Evolutionary conservation across 768 basidiomycete genomes (phyloP).

Genomic region (Phanerodontia chrysosporium): DNA sequence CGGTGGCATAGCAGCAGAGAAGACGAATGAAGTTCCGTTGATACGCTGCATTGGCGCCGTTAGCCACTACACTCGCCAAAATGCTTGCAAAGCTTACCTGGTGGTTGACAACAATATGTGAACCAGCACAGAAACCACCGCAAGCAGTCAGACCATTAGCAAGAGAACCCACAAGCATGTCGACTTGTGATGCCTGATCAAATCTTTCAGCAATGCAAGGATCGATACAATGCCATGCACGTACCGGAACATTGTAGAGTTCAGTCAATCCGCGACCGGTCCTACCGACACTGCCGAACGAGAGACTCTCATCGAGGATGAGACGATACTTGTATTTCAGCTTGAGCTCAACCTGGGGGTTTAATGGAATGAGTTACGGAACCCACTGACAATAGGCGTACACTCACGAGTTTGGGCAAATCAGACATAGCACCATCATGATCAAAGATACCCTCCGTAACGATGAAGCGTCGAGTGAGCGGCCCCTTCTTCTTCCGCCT

Average conservation of each 20-base stretch:
- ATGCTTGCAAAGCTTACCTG: slow-evolving; percentile 48
- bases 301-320: slow-evolving; percentile 90
- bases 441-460: slow-evolving; percentile 96
- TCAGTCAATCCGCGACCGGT: slow-evolving; percentile 96
- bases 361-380: neutral
- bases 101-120: slow-evolving; percentile 76
- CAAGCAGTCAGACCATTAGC: slow-evolving; percentile 77
- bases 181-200: slow-evolving; percentile 77
- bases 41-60: slow-evolving; percentile 56
- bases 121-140: slow-evolving; percentile 96
- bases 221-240: neutral
- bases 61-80: too few species aligned
- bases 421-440: slow-evolving; percentile 91
- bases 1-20: slow-evolving; percentile 92
- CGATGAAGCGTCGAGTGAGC: slow-evolving; percentile 88
- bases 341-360: slow-evolving; percentile 87
- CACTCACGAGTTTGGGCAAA: slow-evolving; percentile 81
- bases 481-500: slow-evolving; percentile 76
- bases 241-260: slow-evolving; percentile 86
- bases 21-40: slow-evolving; percentile 93
- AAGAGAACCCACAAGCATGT: slow-evolving; percentile 91
- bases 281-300: slow-evolving; percentile 88
- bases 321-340: slow-evolving; percentile 93
- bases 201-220: neutral
- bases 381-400: too few species aligned